A percentile compares a stretch with the other conserved stretches of the same genome.
Evolutionary conservation across 495 filamentous ascomycete genomes (phyloP).

Genomic region (Podospora tetraspora): DNA sequence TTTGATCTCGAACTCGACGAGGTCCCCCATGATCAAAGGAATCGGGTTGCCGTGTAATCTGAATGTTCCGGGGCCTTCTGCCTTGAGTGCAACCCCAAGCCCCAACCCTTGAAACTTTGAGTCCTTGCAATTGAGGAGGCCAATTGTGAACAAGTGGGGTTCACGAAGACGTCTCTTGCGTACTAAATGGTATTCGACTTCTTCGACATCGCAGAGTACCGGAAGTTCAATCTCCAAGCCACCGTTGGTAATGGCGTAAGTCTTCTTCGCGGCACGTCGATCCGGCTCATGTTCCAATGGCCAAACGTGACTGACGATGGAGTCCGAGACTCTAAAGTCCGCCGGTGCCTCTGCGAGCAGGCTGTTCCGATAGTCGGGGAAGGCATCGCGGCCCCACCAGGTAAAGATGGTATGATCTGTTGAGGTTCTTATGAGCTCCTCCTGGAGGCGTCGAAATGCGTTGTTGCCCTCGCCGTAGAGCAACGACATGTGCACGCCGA

Average conservation of each 20-base stretch:
- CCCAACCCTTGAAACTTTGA: too few relatives aligned
- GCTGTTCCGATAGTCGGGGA: too few relatives aligned
- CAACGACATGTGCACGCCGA: neutral
- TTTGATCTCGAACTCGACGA: too few relatives aligned
- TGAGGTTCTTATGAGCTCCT: neutral
- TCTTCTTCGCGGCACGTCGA: neutral
- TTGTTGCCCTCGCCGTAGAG: constrained; percentile 1
- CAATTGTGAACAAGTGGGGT: too few relatives aligned
- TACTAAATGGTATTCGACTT: too few relatives aligned
- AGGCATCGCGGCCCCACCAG: neutral
- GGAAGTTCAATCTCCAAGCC: neutral
- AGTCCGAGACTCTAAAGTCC: neutral
- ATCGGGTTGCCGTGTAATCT: neutral
- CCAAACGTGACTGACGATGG: neutral
- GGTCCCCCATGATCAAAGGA: too few relatives aligned
- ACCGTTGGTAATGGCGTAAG: neutral
- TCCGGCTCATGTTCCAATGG: neutral
- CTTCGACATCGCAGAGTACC: neutral
- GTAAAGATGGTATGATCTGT: neutral
- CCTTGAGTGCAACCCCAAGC: neutral
- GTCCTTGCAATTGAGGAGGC: too few relatives aligned
- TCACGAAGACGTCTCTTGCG: too few relatives aligned
- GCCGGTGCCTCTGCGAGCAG: neutral
- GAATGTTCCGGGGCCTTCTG: neutral
- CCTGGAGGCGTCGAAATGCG: neutral